Percentiles rank a stretch among this genome's conserved stretches.
phyloP scores from a whole-genome alignment of 345 rosid genomes.

The Odontarrhena argentea region DNA sequence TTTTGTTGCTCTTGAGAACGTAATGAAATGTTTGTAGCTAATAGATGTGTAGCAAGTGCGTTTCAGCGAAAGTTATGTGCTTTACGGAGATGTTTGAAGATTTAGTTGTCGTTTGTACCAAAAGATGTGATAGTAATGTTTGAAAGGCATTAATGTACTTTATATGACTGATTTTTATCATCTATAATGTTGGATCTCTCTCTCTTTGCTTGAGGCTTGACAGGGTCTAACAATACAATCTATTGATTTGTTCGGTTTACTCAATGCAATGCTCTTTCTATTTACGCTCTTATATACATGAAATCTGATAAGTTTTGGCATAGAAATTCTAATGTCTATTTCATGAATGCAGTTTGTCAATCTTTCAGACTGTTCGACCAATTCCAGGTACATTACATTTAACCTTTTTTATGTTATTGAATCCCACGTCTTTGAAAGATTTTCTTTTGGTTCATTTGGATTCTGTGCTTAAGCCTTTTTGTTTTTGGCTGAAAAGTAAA shows the following conservation, averaged over 20 bases:
- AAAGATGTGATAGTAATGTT: constrained; percentile 2
- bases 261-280: neutral
- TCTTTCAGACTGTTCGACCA: constrained; percentile 70
- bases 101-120: neutral
- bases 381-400: constrained; percentile 62
- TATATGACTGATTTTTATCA: neutral
- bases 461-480: neutral
- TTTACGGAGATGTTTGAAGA: too few species aligned
- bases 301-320: neutral
- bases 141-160: neutral
- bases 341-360: constrained; percentile 59
- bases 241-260: neutral
- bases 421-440: neutral
- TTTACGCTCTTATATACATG: too few species aligned
- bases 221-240: neutral
- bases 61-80: neutral
- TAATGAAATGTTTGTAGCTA: too few species aligned
- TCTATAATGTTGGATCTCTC: neutral
- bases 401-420: neutral
- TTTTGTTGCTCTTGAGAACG: too few species aligned
- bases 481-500: neutral
- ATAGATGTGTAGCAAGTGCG: neutral
- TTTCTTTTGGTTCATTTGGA: neutral
- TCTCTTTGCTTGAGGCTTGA: constrained; percentile 1
- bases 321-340: constrained; percentile 11